A percentile compares a stretch with the other conserved stretches of the same genome.
phyloP scores from a whole-genome alignment of 78 protist genomes.

The Dictyostelium intermedium region DNA sequence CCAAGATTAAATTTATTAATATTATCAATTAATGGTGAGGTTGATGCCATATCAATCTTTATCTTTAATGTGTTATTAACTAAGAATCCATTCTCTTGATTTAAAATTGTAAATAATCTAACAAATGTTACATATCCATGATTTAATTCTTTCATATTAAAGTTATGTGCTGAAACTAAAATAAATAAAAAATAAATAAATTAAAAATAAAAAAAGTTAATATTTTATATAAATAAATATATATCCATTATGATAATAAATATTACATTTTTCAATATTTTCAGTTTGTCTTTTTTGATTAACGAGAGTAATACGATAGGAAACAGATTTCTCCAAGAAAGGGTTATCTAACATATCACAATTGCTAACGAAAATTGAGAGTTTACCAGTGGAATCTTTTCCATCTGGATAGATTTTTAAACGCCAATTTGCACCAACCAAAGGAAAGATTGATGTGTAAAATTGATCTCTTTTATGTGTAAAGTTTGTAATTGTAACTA shows the following conservation, averaged over 20 bases:
- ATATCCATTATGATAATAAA: not conserved
- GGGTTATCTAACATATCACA: conserved; percentile 9
- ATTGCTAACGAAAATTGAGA: not conserved
- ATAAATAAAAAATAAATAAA: not conserved
- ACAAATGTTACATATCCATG: conserved; percentile 17
- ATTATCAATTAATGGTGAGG: not conserved
- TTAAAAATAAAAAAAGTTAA: not conserved
- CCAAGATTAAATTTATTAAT: not conserved
- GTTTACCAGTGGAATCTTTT: conserved; percentile 1
- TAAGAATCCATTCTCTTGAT: conserved; percentile 5
- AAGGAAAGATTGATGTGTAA: not conserved
- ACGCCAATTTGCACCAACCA: conserved; percentile 16
- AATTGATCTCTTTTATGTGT: conserved; percentile 8
- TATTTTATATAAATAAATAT: not conserved
- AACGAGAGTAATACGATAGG: not conserved
- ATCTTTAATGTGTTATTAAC: not conserved
- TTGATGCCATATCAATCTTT: conserved; percentile 10
- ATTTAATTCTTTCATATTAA: conserved; percentile 14
- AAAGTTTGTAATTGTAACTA: not conserved
- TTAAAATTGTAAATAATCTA: conserved; percentile 13
- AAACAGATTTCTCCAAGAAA: not conserved
- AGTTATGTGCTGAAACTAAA: conserved; percentile 1
- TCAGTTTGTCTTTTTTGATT: conserved; percentile 1
- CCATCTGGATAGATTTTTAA: conserved; percentile 7
- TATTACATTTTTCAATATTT: conserved; percentile 4